phyloP scores from a whole-genome alignment of 2,329 filamentous ascomycete species.

The Fusarium humuli region DNA sequence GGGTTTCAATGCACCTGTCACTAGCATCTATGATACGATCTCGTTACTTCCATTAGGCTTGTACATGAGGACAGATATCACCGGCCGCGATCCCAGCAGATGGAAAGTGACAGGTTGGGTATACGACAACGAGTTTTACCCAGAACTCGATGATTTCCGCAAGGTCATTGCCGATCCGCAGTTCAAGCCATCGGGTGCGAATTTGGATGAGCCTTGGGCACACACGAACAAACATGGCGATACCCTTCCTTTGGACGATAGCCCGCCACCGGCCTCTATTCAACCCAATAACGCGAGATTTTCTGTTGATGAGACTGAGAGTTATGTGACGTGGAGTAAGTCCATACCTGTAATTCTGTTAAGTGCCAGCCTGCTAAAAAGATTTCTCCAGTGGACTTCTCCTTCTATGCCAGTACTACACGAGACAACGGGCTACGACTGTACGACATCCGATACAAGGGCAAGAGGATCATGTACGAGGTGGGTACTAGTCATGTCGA shows the following conservation, averaged over 20 bases:
- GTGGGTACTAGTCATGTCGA: not conserved
- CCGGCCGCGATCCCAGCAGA: not conserved
- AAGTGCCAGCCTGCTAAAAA: not conserved
- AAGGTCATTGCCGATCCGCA: not conserved
- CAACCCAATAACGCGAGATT: constrained; percentile 1
- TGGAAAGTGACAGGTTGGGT: constrained; percentile 10
- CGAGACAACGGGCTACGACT: not conserved
- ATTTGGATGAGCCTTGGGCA: constrained; percentile 5
- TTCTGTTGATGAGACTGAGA: not conserved
- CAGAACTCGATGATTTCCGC: not conserved
- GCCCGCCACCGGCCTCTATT: not conserved
- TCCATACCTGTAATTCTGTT: not conserved
- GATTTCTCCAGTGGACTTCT: not conserved
- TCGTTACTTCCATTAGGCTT: not conserved
- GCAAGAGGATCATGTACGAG: constrained; percentile 7
- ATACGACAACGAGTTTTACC: constrained; percentile 2
- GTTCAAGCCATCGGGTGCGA: not conserved
- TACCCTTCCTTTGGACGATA: not conserved
- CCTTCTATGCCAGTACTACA: not conserved
- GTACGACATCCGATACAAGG: not conserved
- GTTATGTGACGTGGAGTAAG: constrained; percentile 11
- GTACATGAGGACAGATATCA: not conserved
- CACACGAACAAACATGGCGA: constrained; percentile 6
- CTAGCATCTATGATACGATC: constrained; percentile 10
- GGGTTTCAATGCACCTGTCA: constrained; percentile 6